Evolutionary conservation across 352 stramenopile genomes (phyloP).

Genomic region (Globisporangium solare): DNA sequence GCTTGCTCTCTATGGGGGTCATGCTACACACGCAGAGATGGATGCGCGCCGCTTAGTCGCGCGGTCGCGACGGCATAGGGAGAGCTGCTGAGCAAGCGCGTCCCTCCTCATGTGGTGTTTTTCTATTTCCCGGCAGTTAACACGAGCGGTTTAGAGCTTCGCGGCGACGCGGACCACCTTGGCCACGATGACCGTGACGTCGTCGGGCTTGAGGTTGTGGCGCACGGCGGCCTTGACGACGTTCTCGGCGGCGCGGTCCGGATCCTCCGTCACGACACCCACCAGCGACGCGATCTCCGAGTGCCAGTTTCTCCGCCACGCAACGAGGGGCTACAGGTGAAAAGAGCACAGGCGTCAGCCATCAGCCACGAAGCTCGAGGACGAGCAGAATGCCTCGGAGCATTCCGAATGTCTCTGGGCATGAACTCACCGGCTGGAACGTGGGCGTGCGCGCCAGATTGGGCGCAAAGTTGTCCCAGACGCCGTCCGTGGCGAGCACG

Average conservation of each 20-base stretch:
- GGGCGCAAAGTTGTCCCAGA: constrained; percentile 78
- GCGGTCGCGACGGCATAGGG: too few species aligned
- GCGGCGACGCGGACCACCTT: constrained; percentile 49
- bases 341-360: not conserved
- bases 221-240: constrained; percentile 63
- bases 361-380: too few species aligned
- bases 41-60: too few species aligned
- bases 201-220: constrained; percentile 84
- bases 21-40: too few species aligned
- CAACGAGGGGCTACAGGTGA: constrained; percentile 40
- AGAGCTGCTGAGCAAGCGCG: too few species aligned
- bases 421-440: constrained; percentile 48
- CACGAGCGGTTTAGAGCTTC: constrained; percentile 37
- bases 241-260: constrained; percentile 46
- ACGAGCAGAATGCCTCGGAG: too few species aligned
- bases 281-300: constrained; percentile 52
- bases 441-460: constrained; percentile 40
- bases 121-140: too few species aligned
- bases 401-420: too few species aligned
- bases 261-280: constrained; percentile 44
- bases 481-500: constrained; percentile 73
- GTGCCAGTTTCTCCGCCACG: constrained; percentile 62
- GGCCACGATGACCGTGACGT: constrained; percentile 77
- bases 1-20: too few species aligned
- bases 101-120: too few species aligned